Base-by-base conservation (phyloP, 805 yeast genomes). In the Metschnikowia peoriensis region DNA sequence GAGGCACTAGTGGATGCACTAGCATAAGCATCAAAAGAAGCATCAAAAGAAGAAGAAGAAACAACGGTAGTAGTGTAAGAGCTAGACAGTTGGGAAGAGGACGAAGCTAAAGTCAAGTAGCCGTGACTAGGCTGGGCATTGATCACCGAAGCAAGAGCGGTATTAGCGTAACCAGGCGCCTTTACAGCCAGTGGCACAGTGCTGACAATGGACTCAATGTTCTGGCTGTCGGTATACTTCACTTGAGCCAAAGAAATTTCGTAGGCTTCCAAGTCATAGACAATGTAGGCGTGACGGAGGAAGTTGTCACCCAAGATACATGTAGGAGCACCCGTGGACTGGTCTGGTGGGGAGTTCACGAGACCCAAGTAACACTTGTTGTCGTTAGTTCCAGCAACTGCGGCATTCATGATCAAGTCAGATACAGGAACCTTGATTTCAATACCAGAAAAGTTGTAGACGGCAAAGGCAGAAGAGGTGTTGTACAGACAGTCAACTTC, bases 281-380 rank as follows among this genome's bases (percentile, higher is more conserved):
- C 88, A 34, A 82, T 76, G 64, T 85, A 86, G 2, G 84, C 83
- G 50, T 80, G 76, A 49, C 88, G 72, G 55, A 87, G 67, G 61
- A 86, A 79, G 40, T 79, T 76, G 63, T 85, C 91, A 10, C 94
- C 94, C 49, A 15, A 34, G 22, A 10, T 28, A 32, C 35, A 32
- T 9, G 35, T 32, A 32, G 35, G 35, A 35, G 50, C 49, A 38
- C 17, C 29, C 4, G 79, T 76, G 35, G 35, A 4, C 14, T 32
- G 35, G 14, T 32, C 61, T 38, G 27, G 22, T 61, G 84, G 88
- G 14, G 15, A 28, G n/a, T 22, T 17, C 14, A 17, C 28, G 15
- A 40, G 42, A 40, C 42, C 29, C 52, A 71, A 62, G 46, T 54
- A 56, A 55, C 76, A 71, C 22, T 35, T 40, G 32, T 82, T 44